Base-by-base conservation (phyloP, 106 monocot species). In the Dendrobium chrysotoxum region DNA sequence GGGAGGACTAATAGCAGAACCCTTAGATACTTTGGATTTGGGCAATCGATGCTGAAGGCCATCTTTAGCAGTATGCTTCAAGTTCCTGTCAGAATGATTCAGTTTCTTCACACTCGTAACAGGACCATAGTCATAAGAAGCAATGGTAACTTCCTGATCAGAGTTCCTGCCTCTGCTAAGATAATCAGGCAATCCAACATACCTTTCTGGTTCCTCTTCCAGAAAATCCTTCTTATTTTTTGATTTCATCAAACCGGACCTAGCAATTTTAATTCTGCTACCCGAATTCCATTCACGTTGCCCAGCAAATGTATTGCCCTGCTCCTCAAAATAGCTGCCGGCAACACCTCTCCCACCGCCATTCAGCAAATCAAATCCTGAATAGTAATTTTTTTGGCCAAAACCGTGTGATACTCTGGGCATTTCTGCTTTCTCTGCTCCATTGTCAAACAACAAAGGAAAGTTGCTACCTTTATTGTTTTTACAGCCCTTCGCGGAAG, bases 101-200 rank as follows among this genome's bases (percentile, higher is more conserved):
- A 64, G 42, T 68, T 81, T 87, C 79, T 81, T 85, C 40, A 8
- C 15, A 10, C 78, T 40, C 47, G 85, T 84, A 44, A 71, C 58
- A 46, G 81, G 79, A 82, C 79, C 77, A 73, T 13, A 75, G 55
- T 87, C 84, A 83, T 88, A 88, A 68, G 85, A 75, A 71, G 90
- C 84, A 72, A 82, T n/a, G 28, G 87, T 87, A 42, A 90, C 90
- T 17, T 38, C 67, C 58, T 90, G 85, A 82, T 79, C 66, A 72
- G 78, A 46, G 76, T 40, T 80, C 79, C 84, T 85, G 20, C 45
- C 79, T 75, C 82, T 83, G 20, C 55, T 77, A 54, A 72, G 31
- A 64, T 53, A 80, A 31, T 50, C 53, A 26, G 80, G 72, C 5
- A 53, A 13, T 53, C 30, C 81, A 61, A 8, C 39, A 68, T 58